Evolutionary conservation across 495 filamentous ascomycete species (phyloP), one percentile per base, ranked within the genome.

Genomic region (Stereocaulon alpinum): DNA sequence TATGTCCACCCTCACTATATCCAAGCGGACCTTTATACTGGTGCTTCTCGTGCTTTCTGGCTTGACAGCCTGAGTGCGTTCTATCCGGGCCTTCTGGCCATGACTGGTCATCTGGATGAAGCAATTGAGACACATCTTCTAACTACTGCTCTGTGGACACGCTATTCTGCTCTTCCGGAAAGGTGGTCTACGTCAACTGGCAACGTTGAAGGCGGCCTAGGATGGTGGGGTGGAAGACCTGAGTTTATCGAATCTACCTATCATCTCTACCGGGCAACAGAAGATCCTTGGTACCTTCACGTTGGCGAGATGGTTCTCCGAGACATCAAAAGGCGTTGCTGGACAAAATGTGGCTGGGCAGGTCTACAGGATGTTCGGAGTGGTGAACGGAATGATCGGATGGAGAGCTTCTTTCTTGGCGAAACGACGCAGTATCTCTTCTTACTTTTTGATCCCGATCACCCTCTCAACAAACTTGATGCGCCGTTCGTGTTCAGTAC

Each of bases 351-450:
- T 67, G 93, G 93, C 53, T 97, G 90, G 91, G 87, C 93, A 6
- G 92, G 92, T 0, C 77, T 98, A n/a, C 87, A 95, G 64, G 88
- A 97, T 71, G 93, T 98, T 11, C 76, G 86, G 34, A 90, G 80
- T 44, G 94, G 92, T 0, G 88, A 96, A 70, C 84, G 86, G 68
- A 91, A 80, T 66, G 93, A 98, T 67, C 86, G 93, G 18, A 98
- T 98, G 93, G 93, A 98, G 74, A 97, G 93, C 71, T 98, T 98
- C 76, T 97, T 96, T 70, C 77, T 97, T 2, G 91, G 94, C 4
- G 93, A 98, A 72, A 98, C 93, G 0, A 84, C 88, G 56, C 96
- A 96, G 71, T 98, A 98, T 70, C 74, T 98, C 55, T 95, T 90
- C 62, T 74, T 98, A 42, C 80, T 97, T 1, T 97, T 92, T 70